Base-by-base conservation (phyloP, 352 stramenopile species). In the Phytopythium montanum region DNA sequence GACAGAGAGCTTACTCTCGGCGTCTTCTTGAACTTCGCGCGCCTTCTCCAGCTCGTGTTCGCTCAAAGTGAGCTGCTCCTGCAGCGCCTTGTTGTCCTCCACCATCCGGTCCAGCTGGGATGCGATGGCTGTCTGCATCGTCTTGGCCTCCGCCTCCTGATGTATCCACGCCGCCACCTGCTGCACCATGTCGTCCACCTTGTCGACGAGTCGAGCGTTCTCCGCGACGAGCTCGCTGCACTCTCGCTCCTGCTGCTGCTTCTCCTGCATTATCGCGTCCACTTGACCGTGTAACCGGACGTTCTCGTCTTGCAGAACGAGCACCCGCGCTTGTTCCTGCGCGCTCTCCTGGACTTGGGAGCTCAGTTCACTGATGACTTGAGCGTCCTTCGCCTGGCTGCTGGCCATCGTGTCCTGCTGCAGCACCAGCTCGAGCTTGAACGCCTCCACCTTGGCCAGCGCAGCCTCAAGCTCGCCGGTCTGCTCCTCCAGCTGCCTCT, bases 291-390 rank as follows among this genome's bases (percentile, higher is more conserved):
- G 76, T 19, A 92, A 36, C 0, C 72, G 56, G 13, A 62, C 70
- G 25, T 88, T 88, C 44, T 92, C 81, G 39, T 90, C 76, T 39
- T 79, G 66, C 16, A 86, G 68, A 12, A 90, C 70, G 3, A 80
- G 34, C 3, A 72, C 70, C 26, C 70, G 73, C 14, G 74, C 73
- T 46, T 88, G 73, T 44, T 84, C 73, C 56, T 79, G 70, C 39
- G 71, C 52, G 0, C 67, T 59, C 56, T 73, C 62, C 49, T 81
- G 51, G 5, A 83, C 23, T 29, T 79, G 39, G 2, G 68, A 44
- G 31, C 61, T 72, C 6, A 87, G 57, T n/a, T 73, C 55, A 18
- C 39, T 72, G 41, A 72, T 68, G 2, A 66, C 67, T 49, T 56
- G 42, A 2, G 72, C 66, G 54, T 79, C 65, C 33, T 69, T 56